These are phyloP conservation scores for Aechmea fasciata DNA, from an alignment of 176 grass and related monocot species.

Conservation along the genomic window DNA sequence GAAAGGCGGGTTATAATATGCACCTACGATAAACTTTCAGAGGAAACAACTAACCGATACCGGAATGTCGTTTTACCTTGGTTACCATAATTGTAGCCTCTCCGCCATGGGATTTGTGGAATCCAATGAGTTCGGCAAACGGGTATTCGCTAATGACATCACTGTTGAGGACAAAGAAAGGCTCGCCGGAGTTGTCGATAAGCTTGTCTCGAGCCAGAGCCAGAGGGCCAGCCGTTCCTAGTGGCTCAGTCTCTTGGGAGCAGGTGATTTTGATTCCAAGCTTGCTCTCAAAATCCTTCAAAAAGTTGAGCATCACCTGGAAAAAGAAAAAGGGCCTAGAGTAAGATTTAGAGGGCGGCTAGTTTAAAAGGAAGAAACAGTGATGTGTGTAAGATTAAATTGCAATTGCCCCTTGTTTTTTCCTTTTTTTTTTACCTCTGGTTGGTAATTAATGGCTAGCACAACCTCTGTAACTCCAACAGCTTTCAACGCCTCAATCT, in stretches of 20 bases:
- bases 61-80: slow-evolving; percentile 27
- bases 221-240: slow-evolving; percentile 63
- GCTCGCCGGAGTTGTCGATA: slow-evolving; percentile 46
- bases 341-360: background rate
- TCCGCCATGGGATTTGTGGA: slow-evolving; percentile 65
- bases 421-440: slow-evolving; percentile 6
- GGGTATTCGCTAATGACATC: slow-evolving; percentile 91
- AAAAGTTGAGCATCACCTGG: slow-evolving; percentile 80
- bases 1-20: background rate
- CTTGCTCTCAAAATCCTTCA: slow-evolving; percentile 83
- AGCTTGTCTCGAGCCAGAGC: slow-evolving; percentile 73
- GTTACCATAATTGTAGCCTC: slow-evolving; percentile 92
- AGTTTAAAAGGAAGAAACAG: background rate
- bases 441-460: slow-evolving; percentile 86
- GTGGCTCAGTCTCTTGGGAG: slow-evolving; percentile 78
- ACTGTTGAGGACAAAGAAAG: slow-evolving; percentile 87
- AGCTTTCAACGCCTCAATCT: slow-evolving; percentile 88
- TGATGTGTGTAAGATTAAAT: background rate
- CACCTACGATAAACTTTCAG: background rate
- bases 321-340: slow-evolving; percentile 8
- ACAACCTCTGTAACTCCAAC: slow-evolving; percentile 85
- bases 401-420: background rate
- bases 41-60: background rate
- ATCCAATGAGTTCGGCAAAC: slow-evolving; percentile 59
- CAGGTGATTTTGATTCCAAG: slow-evolving; percentile 79